Evolutionary conservation across 2,329 filamentous ascomycete species (phyloP).

Genomic region (Phyllosticta ampelicida): DNA sequence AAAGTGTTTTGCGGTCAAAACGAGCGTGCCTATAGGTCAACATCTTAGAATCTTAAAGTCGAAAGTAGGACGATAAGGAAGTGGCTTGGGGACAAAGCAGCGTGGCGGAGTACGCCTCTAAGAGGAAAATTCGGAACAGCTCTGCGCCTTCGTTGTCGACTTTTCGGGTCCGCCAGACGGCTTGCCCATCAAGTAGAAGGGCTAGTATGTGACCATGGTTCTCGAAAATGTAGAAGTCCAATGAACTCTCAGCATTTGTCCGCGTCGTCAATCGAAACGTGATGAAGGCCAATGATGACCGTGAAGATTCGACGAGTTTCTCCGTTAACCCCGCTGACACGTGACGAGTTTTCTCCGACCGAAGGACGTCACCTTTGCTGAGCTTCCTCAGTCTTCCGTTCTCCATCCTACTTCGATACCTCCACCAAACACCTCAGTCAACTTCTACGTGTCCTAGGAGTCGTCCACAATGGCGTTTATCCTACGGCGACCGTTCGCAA

Average conservation of each 20-base stretch:
- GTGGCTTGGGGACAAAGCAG: too few species aligned
- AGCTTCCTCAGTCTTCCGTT: constrained; percentile 2
- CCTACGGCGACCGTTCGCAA: constrained; percentile 52
- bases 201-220: too few species aligned
- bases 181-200: too few species aligned
- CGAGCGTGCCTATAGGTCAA: too few species aligned
- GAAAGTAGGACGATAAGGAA: too few species aligned
- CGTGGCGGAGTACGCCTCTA: too few species aligned
- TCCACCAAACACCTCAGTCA: neutral
- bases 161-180: too few species aligned
- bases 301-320: constrained; percentile 6
- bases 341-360: constrained; percentile 2
- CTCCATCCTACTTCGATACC: neutral
- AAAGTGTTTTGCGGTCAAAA: too few species aligned
- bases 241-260: neutral
- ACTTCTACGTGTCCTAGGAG: neutral
- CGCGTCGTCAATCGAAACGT: neutral
- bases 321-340: neutral
- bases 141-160: too few species aligned
- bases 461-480: constrained; percentile 49
- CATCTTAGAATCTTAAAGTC: too few species aligned
- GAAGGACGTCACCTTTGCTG: constrained; percentile 6
- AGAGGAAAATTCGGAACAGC: too few species aligned
- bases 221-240: neutral
- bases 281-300: constrained; percentile 3